A percentile compares a stretch with the other conserved stretches of the same genome.
These are phyloP conservation scores for Podospora fimiseda DNA, from an alignment of 495 filamentous ascomycete species.

Conservation along the genomic window DNA sequence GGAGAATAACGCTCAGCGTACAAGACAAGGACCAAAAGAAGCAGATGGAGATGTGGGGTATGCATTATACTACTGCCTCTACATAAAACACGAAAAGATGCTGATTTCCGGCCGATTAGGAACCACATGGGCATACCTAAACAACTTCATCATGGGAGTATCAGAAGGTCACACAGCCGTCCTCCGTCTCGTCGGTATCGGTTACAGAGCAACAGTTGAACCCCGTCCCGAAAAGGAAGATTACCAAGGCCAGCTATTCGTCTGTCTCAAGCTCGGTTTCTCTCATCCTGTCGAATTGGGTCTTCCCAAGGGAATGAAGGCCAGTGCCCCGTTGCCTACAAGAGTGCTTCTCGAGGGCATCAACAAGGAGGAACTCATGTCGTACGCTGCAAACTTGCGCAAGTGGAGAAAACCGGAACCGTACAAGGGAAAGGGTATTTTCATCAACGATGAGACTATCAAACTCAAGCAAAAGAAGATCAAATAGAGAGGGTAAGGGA, in stretches of 20 bases:
- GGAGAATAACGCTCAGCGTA: conserved; percentile 61
- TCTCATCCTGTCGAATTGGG: conserved; percentile 89
- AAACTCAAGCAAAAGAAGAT: conserved; percentile 98
- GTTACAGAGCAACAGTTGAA: conserved; percentile 86
- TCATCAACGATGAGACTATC: conserved; percentile 94
- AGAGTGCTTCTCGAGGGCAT: conserved; percentile 83
- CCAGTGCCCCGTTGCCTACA: conserved; percentile 87
- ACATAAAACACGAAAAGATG: too few relatives aligned
- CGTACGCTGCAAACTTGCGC: conserved; percentile 83
- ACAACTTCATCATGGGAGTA: conserved; percentile 84
- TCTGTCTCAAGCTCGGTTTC: conserved; percentile 90
- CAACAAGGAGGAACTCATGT: conserved; percentile 77
- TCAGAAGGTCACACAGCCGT: conserved; percentile 94
- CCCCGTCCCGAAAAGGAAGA: conserved; percentile 61
- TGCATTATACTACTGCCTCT: conserved; percentile 26
- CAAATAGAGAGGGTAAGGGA: conserved; percentile 54
- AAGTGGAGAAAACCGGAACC: conserved; percentile 89
- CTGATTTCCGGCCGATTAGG: too few relatives aligned
- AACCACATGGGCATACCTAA: conserved; percentile 80
- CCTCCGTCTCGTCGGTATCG: conserved; percentile 89
- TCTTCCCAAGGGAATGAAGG: conserved; percentile 76
- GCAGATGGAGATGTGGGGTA: conserved; percentile 98
- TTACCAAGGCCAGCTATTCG: conserved; percentile 78
- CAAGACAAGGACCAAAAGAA: conserved; percentile 55
- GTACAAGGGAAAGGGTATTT: conserved; percentile 99